Conservation (phyloP, 768 basidiomycete genomes). For the Dendrothele bispora region DNA sequence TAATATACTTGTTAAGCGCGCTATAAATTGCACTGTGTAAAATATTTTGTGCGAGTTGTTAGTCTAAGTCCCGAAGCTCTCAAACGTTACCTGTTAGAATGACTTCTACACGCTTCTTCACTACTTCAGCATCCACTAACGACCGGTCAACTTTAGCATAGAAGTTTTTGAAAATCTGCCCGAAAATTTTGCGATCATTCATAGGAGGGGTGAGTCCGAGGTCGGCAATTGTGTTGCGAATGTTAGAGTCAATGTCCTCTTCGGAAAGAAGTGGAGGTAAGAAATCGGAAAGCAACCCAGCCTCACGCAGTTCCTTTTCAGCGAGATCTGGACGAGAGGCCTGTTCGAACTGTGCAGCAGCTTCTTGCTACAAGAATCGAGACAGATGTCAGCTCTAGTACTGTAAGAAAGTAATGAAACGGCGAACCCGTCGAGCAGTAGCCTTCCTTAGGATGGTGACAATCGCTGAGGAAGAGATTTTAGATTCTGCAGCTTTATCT, state of each 20-base stretch:
- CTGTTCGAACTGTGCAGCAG: slow-evolving; percentile 52
- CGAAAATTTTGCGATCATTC: slow-evolving; percentile 34
- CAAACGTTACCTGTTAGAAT: slow-evolving; percentile 32
- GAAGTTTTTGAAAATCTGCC: slow-evolving; percentile 61
- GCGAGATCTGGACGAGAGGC: slow-evolving; percentile 68
- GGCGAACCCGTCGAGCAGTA: slow-evolving; percentile 55
- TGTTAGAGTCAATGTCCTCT: slow-evolving; percentile 51
- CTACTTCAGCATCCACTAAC: slow-evolving; percentile 53
- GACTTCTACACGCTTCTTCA: slow-evolving; percentile 50
- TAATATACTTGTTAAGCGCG: background rate
- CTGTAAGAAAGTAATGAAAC: background rate
- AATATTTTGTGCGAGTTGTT: background rate
- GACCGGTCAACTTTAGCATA: slow-evolving; percentile 62
- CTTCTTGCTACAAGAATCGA: slow-evolving; percentile 47
- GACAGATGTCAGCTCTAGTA: slow-evolving; percentile 4
- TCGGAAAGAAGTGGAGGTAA: slow-evolving; percentile 62
- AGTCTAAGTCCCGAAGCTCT: too few species aligned
- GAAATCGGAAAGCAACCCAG: slow-evolving; percentile 50
- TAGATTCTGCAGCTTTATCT: slow-evolving; percentile 53
- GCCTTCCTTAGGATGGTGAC: slow-evolving; percentile 59
- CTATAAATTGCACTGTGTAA: background rate
- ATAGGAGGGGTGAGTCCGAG: slow-evolving; percentile 8
- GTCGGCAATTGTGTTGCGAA: slow-evolving; percentile 27
- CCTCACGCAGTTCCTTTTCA: slow-evolving; percentile 59
- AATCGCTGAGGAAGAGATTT: slow-evolving; percentile 48